These are phyloP conservation scores for Talaromyces sp. DNA, from an alignment of 2,329 filamentous ascomycete species.

Conservation along the genomic window DNA sequence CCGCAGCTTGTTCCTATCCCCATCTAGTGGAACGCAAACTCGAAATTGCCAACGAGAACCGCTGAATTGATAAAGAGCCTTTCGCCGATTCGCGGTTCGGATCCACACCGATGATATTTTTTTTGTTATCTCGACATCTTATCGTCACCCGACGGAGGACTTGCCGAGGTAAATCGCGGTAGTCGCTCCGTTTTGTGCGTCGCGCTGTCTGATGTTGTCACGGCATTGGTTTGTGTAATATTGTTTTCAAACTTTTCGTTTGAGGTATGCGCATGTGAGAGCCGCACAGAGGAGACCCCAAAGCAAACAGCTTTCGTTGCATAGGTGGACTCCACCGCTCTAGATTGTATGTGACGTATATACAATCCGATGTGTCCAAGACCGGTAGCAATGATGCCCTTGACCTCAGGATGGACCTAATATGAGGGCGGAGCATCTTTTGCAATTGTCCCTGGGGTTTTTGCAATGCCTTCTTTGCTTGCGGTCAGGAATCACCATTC, in stretches of 20 bases:
- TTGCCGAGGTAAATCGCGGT: constrained; percentile 14
- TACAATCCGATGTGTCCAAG: not conserved
- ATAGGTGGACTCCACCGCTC: not conserved
- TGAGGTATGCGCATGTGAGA: not conserved
- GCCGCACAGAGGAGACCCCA: not conserved
- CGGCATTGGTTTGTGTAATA: not conserved
- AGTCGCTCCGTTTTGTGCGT: not conserved
- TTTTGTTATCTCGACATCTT: not conserved
- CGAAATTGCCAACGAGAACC: not conserved
- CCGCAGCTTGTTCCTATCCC: not conserved
- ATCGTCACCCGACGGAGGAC: not conserved
- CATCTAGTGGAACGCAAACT: not conserved
- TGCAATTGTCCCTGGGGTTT: constrained; percentile 49
- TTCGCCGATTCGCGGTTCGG: constrained; percentile 6
- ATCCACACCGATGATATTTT: not conserved
- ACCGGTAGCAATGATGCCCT: not conserved
- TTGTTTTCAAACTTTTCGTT: not conserved
- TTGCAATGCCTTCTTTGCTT: not conserved
- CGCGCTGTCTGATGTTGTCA: not conserved
- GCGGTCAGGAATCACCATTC: not conserved
- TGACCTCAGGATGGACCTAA: not conserved
- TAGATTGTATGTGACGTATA: not conserved
- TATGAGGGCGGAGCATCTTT: constrained; percentile 16
- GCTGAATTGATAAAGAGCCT: constrained; percentile 2
- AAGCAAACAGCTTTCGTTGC: not conserved